These are phyloP conservation scores for Orbilia oligospora DNA, from an alignment of 2,329 filamentous ascomycete species.

Conservation along the genomic window DNA sequence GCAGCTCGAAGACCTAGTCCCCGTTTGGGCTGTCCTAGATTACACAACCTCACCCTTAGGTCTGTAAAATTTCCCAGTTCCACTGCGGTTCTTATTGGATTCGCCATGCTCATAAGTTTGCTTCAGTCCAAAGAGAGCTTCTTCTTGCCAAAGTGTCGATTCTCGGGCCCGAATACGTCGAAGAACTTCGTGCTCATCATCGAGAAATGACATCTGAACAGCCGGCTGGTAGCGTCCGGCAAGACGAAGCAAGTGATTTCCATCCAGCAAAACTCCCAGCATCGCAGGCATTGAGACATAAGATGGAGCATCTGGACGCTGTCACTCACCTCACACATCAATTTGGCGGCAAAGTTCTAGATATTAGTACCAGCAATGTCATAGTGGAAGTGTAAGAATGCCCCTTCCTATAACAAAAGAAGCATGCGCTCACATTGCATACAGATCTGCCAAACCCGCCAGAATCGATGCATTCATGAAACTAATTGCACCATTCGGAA, in stretches of 20 bases:
- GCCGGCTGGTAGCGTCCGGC: conserved; percentile 67
- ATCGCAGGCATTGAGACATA: conserved; percentile 92
- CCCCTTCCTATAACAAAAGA: too few relatives aligned
- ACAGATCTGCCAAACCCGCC: conserved; percentile 87
- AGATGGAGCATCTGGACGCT: conserved; percentile 95
- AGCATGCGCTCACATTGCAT: conserved; percentile 13
- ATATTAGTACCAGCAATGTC: conserved; percentile 98
- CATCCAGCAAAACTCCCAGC: conserved; percentile 88
- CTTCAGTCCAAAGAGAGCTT: conserved; percentile 86
- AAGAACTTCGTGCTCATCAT: conserved; percentile 95
- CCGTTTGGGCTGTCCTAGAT: conserved; percentile 97
- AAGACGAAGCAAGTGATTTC: conserved; percentile 76
- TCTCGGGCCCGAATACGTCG: conserved; percentile 96
- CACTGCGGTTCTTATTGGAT: background rate
- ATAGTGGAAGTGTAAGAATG: conserved; percentile 91
- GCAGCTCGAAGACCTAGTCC: conserved; percentile 95
- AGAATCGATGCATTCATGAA: conserved; percentile 99
- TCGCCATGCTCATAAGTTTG: background rate
- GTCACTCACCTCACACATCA: conserved; percentile 98
- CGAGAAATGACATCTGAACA: conserved; percentile 79
- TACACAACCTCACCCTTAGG: conserved; percentile 88
- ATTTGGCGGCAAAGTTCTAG: conserved; percentile 95
- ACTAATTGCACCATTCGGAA: conserved; percentile 92
- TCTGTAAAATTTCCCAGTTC: conserved; percentile 2
- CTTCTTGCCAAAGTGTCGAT: conserved; percentile 97